Evolutionary conservation across 1,139 yeast genomes (phyloP).

Genomic region (Suhomyces kunorum): DNA sequence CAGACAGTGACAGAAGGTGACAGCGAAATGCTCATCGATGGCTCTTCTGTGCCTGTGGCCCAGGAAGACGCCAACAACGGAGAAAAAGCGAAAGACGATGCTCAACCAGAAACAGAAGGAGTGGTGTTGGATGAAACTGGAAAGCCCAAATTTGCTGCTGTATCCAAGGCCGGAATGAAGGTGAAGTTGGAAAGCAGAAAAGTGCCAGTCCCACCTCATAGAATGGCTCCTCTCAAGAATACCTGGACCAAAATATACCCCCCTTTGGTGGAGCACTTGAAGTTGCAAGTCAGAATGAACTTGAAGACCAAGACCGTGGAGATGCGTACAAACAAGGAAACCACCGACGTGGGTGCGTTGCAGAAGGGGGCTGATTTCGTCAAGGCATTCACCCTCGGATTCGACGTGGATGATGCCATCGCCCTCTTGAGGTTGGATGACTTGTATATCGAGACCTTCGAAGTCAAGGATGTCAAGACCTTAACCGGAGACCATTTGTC

Average conservation of each 20-base stretch:
- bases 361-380: slow-evolving; percentile 98
- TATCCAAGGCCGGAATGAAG: slow-evolving; percentile 61
- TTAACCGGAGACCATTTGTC: slow-evolving; percentile 93
- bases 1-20: slow-evolving; percentile 18
- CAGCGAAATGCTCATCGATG: slow-evolving; percentile 66
- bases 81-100: slow-evolving; percentile 18
- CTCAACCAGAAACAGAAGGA: slow-evolving; percentile 42
- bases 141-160: slow-evolving; percentile 83
- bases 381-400: slow-evolving; percentile 92
- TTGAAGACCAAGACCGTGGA: slow-evolving; percentile 82
- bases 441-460: slow-evolving; percentile 94
- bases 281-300: slow-evolving; percentile 95
- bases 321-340: slow-evolving; percentile 72
- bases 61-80: slow-evolving; percentile 19
- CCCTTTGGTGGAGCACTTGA: slow-evolving; percentile 91
- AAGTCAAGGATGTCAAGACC: slow-evolving; percentile 94
- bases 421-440: slow-evolving; percentile 93
- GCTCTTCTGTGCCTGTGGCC: slow-evolving; percentile 40
- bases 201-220: slow-evolving; percentile 92
- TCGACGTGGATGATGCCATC: slow-evolving; percentile 95
- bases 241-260: slow-evolving; percentile 94
- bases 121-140: slow-evolving; percentile 83
- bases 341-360: slow-evolving; percentile 89
- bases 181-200: slow-evolving; percentile 85
- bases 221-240: slow-evolving; percentile 88